Percentiles rank a stretch among this genome's conserved stretches.
phyloP scores from a whole-genome alignment of 305 asterid genomes.

The Rubia tinctorum region DNA sequence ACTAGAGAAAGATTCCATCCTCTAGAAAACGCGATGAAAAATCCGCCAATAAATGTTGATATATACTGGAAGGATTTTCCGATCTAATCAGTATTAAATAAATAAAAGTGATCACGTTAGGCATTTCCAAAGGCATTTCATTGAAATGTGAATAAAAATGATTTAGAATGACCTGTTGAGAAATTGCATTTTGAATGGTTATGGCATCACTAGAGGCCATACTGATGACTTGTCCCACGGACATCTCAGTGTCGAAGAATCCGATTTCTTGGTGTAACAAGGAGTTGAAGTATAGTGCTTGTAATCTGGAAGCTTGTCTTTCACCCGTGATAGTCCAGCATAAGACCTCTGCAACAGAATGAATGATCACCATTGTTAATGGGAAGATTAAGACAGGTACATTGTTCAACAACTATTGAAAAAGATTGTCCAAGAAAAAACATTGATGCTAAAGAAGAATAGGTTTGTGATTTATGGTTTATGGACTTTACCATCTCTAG shows the following conservation, averaged over 20 bases:
- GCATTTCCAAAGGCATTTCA: background rate
- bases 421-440: too few species aligned
- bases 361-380: background rate
- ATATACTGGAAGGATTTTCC: constrained; percentile 28
- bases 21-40: constrained; percentile 25
- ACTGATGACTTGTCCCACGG: too few species aligned
- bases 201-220: too few species aligned
- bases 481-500: too few species aligned
- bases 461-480: too few species aligned
- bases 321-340: constrained; percentile 55
- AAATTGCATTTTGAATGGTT: constrained; percentile 43
- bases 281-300: constrained; percentile 39
- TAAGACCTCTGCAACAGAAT: constrained; percentile 35
- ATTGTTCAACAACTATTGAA: too few species aligned
- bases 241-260: too few species aligned
- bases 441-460: too few species aligned
- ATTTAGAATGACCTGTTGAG: constrained; percentile 26
- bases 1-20: constrained; percentile 34
- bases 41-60: constrained; percentile 27
- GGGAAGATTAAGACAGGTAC: background rate
- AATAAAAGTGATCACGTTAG: background rate
- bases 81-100: constrained; percentile 12
- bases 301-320: constrained; percentile 42
- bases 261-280: too few species aligned
- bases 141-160: background rate